Conservation (phyloP, 129 eudicot genomes). For the Flaveria linearis region DNA sequence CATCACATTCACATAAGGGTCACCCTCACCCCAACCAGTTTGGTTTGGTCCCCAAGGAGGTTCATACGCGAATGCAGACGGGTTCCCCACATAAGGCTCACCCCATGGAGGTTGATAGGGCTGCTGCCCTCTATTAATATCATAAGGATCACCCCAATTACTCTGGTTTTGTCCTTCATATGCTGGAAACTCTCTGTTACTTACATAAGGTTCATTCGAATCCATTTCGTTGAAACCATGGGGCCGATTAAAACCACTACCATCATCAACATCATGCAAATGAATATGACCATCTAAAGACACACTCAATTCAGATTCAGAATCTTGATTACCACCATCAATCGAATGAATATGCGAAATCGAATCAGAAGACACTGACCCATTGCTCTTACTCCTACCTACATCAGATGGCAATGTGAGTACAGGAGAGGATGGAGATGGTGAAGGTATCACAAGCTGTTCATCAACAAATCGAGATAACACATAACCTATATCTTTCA, state of each 20-base stretch:
- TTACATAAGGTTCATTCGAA: constrained; percentile 31
- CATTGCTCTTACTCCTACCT: constrained; percentile 35
- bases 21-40: constrained; percentile 17
- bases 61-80: constrained; percentile 38
- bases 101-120: constrained; percentile 30
- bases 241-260: constrained; percentile 25
- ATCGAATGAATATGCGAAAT: constrained; percentile 32
- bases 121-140: constrained; percentile 8
- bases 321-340: constrained; percentile 32
- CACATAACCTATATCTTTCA: constrained; percentile 71
- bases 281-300: constrained; percentile 37
- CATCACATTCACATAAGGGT: constrained; percentile 11
- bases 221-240: constrained; percentile 18
- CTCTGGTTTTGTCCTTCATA: constrained; percentile 16
- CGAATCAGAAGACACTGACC: constrained; percentile 31
- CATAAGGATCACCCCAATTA: constrained; percentile 24
- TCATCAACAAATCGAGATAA: constrained; percentile 78
- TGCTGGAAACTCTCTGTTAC: constrained; percentile 1
- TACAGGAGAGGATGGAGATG: constrained; percentile 58
- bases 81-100: constrained; percentile 32
- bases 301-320: constrained; percentile 38
- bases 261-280: constrained; percentile 30
- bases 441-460: constrained; percentile 55
- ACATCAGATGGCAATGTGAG: constrained; percentile 64
- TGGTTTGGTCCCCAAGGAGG: constrained; percentile 13